Percentiles rank a stretch among this genome's conserved stretches.
Evolutionary conservation across 768 basidiomycete species (phyloP).

Genomic region (Holtermannia corniformis): DNA sequence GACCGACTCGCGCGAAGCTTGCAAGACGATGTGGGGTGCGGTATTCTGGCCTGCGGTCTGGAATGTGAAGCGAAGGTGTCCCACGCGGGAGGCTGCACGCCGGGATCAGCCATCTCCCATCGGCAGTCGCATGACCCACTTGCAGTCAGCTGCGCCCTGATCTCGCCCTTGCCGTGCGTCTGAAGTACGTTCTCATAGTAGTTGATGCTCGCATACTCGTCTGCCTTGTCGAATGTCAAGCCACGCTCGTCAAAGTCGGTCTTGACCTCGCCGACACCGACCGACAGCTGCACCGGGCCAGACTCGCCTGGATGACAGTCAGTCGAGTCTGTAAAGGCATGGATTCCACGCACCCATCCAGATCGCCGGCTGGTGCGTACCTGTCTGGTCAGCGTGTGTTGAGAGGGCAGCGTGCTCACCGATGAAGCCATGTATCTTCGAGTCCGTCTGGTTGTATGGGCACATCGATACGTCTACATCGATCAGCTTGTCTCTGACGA

Average conservation of each 20-base stretch:
- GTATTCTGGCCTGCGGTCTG: constrained; percentile 25
- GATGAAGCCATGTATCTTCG: constrained; percentile 60
- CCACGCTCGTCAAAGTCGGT: constrained; percentile 51
- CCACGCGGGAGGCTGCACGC: constrained; percentile 58
- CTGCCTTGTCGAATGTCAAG: constrained; percentile 14
- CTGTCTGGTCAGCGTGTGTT: neutral
- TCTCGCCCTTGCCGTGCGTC: constrained; percentile 44
- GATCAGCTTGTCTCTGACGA: constrained; percentile 1
- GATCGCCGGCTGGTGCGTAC: constrained; percentile 71
- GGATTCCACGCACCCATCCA: constrained; percentile 64
- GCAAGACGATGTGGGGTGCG: constrained; percentile 57
- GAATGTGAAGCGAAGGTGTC: constrained; percentile 65
- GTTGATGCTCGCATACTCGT: constrained; percentile 32
- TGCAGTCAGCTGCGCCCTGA: constrained; percentile 25
- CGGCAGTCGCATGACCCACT: constrained; percentile 8
- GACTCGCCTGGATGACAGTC: constrained; percentile 44
- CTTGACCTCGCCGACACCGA: constrained; percentile 53
- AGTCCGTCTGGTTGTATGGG: constrained; percentile 45
- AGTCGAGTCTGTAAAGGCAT: constrained; percentile 48
- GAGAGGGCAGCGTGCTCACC: constrained; percentile 38
- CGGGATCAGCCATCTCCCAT: neutral
- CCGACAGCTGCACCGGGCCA: constrained; percentile 44
- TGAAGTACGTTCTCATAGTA: constrained; percentile 55
- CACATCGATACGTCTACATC: constrained; percentile 22
- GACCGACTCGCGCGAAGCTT: constrained; percentile 57